Evolutionary conservation across 768 basidiomycete species (phyloP), one percentile per base, ranked within the genome.

Genomic region (Clitopilus passeckerianus): DNA sequence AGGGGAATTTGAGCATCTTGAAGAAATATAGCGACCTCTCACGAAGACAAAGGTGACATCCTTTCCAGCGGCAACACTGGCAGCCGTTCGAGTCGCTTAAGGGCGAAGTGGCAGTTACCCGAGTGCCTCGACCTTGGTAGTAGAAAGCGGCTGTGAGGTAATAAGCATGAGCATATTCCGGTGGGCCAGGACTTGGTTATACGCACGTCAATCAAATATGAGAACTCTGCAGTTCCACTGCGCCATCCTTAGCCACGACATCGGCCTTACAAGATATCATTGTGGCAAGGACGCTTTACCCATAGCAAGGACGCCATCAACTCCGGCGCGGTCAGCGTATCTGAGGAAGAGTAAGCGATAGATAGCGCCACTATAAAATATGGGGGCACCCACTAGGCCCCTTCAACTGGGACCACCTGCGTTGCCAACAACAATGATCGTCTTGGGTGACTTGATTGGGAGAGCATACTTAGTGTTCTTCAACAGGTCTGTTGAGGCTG

Each of bases 231-330:
- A 0, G 82, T 83, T 43, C 83, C 81, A 60, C 74, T 76, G 30
- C 79, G 78, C 78, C 79, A 80, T 20, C 77, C 78, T 80, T 18
- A 16, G 14, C 50, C 8, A 61, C n/a, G 59, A 33, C n/a, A n/a
- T 57, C 20, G 27, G 37, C 30, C n/a, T 10, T 33, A 20, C 16
- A 10, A 55, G 16, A 52, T 24, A 9, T 8, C 4, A 6, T n/a
- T n/a, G 16, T 53, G 2, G 34, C 57, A 14, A 22, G 35, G 6
- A 34, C 54, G 20, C 35, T 77, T 76, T 79, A 69, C 86, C 86
- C 77, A 86, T 80, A 0, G 80, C 86, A 2, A 90, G 75, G 22
- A 86, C 82, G 14, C 86, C 85, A 59, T 78, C 77, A 57, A 84
- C 72, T 6, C 85, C 81, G 20, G 79, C 79, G 23, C 84, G 77